Evolutionary conservation across 495 filamentous ascomycete species (phyloP), one percentile per base, ranked within the genome.

Genomic region (Tuber microsphaerosporum): DNA sequence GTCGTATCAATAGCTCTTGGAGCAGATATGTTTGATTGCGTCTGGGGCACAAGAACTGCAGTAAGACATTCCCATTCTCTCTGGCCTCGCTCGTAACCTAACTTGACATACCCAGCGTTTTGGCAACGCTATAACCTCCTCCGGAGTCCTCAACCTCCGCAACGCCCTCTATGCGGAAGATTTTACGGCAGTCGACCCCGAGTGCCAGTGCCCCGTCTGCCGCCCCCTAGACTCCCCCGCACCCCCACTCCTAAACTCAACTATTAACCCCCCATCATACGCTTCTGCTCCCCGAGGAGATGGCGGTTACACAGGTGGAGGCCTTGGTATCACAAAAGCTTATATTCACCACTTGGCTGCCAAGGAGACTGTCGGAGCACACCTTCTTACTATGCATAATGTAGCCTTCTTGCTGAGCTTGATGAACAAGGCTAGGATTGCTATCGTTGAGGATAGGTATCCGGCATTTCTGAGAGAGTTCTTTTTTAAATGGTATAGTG

Each of bases 11-110:
- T 97, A 19, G 95, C 95, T 17, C 88, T 99, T 8, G 95, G 95
- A 7, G 95, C 96, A 37, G 95, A 99, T 83, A 98, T 99, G 96
- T 99, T 99, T 84, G 95, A 99, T 85, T 99, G 96, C 81, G 95
- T 98, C 9, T 99, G 96, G 96, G 96, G 94, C 12, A 99, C 95
- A 39, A 88, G 95, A 61, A 98, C 95, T 39, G 95, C 96, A 19
- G 89, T 79, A 42, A 61, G 76, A 43, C 14, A 19, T 31, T 72
- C 45, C 56, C 26, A 65, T 26, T 14, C 89, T 80, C 19, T 68
- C 73, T 72, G 20, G 19, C 16, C 51, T n/a, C 20, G 70, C 19
- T 61, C 20, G 26, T 10, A 41, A 68, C 34, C 68, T 74, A 75
- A 75, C 71, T 65, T 65, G 14, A 34, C 56, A 17, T 44, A 44